Conservation (phyloP, 805 yeast species). For the Kodamaea lidongshanica region DNA sequence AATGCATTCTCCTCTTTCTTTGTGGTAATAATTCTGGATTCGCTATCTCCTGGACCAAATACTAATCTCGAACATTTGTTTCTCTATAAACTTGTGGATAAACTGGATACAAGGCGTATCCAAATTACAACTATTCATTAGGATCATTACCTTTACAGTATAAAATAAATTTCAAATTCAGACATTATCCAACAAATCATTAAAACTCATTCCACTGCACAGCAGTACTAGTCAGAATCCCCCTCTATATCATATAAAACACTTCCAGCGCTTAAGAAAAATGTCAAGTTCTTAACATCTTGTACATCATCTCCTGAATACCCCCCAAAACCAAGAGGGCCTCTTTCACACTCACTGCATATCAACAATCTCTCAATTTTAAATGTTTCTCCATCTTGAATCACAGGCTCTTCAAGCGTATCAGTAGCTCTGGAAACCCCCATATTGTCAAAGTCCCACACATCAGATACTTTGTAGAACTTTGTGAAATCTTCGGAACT, state of each 20-base stretch:
- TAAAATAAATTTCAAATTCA: no score
- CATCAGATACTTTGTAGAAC: slow-evolving; percentile 47
- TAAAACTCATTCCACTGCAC: no score
- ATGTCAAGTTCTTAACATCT: slow-evolving; percentile 35
- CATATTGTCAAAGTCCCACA: slow-evolving; percentile 76
- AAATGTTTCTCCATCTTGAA: slow-evolving; percentile 14
- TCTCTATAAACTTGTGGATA: no score
- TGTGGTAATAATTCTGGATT: no score
- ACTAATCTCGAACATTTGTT: no score
- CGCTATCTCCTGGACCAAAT: no score
- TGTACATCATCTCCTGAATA: slow-evolving; percentile 20
- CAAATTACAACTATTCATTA: no score
- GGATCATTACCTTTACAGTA: no score
- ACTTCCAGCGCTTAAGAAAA: slow-evolving; percentile 43
- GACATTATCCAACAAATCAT: no score
- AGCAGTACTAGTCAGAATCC: no score
- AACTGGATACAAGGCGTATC: no score
- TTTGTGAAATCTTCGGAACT: slow-evolving; percentile 3
- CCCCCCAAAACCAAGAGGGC: slow-evolving; percentile 70
- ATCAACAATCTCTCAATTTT: slow-evolving; percentile 49
- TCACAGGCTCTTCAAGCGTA: slow-evolving; percentile 19
- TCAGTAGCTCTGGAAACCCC: slow-evolving; percentile 55
- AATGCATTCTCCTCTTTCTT: no score
- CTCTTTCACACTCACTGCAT: slow-evolving; percentile 74
- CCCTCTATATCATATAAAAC: slow-evolving; percentile 30